Evolutionary conservation across 1,139 yeast species (phyloP), one percentile per base, ranked within the genome.

Genomic region (Debaryomyces sp.): DNA sequence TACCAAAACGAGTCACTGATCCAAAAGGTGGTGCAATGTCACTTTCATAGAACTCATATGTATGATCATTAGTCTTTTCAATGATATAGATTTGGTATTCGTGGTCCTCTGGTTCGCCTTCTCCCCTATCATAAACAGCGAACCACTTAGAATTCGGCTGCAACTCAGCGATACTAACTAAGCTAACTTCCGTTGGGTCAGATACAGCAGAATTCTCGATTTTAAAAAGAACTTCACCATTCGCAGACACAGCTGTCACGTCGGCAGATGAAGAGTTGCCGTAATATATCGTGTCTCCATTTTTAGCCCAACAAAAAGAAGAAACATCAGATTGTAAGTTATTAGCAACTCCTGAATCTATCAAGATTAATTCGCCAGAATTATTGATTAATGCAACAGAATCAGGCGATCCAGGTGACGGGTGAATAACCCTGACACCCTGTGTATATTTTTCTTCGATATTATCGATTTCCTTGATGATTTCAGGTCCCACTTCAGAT

Each of bases 21-120:
- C 87, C 87, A 62, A 75, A 85, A 1, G 90, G 81, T 6, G 83
- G 81, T 2, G 86, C 80, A 4, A 82, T 73, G 48, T 85, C 78
- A 0, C 82, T 64, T 51, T 74, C 78, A 27, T 41, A 46, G 12
- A 53, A 43, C 2, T 51, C 36, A 18, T 54, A 49, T 2, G 45
- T 46, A 23, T 51, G 54, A 24, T 52, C 56, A 22, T 43, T 51
- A 10, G 50, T 48, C 32, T 47, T 48, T 41, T 52, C 50, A 43
- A 52, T 45, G 35, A 60, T 51, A 51, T 63, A 55, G 45, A 55
- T 51, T 35, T 47, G 53, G 37, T 61, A 40, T 17, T 58, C 59
- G 34, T 62, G 68, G 41, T 59, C 60, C 27, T 63, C 67, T 23
- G 60, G 49, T 27, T 58, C 63, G 8, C 56, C 52, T 35, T 52